phyloP scores from a whole-genome alignment of 345 rosid species.

The Isatis tinctoria region DNA sequence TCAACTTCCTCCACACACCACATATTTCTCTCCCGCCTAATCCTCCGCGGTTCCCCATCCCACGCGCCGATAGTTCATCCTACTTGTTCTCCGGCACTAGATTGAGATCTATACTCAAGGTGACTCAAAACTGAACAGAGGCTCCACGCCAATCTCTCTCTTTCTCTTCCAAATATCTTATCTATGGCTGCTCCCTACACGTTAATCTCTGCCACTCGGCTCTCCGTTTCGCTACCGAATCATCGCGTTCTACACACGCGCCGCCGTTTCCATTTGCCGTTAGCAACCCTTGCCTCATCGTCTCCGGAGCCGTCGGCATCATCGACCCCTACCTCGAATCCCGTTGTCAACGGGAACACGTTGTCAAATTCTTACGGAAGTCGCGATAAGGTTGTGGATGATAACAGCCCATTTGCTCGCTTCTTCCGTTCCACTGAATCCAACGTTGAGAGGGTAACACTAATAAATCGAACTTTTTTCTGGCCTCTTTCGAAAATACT shows the following conservation, averaged over 20 bases:
- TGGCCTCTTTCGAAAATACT: neutral
- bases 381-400: neutral
- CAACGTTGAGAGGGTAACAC: conserved; percentile 61
- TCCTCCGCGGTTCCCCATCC: conserved; percentile 6
- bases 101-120: neutral
- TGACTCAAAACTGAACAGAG: neutral
- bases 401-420: conserved; percentile 29
- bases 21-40: conserved; percentile 34
- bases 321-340: conserved; percentile 11
- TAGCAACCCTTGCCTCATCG: conserved; percentile 46
- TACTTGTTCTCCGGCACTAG: neutral
- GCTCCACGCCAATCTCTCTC: neutral
- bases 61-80: conserved; percentile 7
- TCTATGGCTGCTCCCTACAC: conserved; percentile 55
- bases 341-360: conserved; percentile 25
- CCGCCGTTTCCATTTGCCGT: conserved; percentile 27
- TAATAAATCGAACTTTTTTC: neutral
- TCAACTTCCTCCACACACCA: conserved; percentile 15
- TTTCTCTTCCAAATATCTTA: neutral
- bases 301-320: conserved; percentile 41
- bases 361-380: neutral
- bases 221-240: conserved; percentile 33
- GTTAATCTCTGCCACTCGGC: conserved; percentile 39
- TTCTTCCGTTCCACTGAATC: conserved; percentile 66
- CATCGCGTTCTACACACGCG: conserved; percentile 9